These are phyloP conservation scores for Sclerospora graminicola DNA, from an alignment of 352 stramenopile genomes.

Conservation along the genomic window DNA sequence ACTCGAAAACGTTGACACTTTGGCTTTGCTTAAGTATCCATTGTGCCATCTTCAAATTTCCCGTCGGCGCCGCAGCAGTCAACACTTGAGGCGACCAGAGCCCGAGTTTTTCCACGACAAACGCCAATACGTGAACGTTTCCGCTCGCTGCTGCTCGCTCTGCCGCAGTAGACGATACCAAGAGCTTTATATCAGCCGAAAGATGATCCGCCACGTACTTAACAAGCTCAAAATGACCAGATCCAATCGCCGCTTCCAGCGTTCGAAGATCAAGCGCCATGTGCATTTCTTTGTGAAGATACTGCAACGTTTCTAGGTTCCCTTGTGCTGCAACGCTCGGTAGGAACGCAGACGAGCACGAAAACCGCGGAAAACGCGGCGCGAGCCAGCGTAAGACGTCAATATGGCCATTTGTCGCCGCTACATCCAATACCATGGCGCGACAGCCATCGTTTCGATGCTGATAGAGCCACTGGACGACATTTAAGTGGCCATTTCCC, in stretches of 20 bases:
- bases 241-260: conserved; percentile 24
- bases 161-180: conserved; percentile 3
- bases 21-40: conserved; percentile 18
- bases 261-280: conserved; percentile 20
- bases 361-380: conserved; percentile 19
- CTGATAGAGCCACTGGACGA: conserved; percentile 28
- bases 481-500: conserved; percentile 24
- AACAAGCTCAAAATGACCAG: conserved; percentile 22
- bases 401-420: conserved; percentile 36
- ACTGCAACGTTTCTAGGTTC: conserved; percentile 25
- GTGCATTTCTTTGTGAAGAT: conserved; percentile 20
- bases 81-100: conserved; percentile 26
- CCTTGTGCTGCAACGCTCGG: conserved; percentile 23
- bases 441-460: conserved; percentile 29
- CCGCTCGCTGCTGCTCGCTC: conserved; percentile 26
- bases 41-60: conserved; percentile 21
- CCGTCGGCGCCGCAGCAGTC: conserved; percentile 12
- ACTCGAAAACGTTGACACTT: background rate
- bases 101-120: conserved; percentile 17
- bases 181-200: conserved; percentile 7
- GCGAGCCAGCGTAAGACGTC: conserved; percentile 37
- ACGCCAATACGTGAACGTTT: conserved; percentile 14
- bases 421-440: conserved; percentile 30
- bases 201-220: conserved; percentile 18
- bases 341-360: conserved; percentile 24